These are phyloP conservation scores for Gastroboletus turbinatus DNA, from an alignment of 1,284 basidiomycete genomes.

Conservation along the genomic window DNA sequence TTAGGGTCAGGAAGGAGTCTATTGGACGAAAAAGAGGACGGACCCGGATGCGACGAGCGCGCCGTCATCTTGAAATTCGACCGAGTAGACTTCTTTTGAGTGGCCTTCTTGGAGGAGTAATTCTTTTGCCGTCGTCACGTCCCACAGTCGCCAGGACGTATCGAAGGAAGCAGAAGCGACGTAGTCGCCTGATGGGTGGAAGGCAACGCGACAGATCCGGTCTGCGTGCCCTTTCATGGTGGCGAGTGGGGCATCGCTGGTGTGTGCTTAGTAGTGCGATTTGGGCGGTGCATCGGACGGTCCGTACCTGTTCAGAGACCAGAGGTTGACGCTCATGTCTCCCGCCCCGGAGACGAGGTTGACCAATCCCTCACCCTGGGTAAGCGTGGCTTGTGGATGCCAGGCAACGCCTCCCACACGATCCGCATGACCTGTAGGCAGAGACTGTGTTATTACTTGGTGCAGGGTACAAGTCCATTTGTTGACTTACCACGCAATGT, in stretches of 20 bases:
- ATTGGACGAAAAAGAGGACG: background rate
- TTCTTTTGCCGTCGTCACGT: conserved; percentile 79
- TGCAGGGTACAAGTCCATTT: background rate
- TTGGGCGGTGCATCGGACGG: background rate
- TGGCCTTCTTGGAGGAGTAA: conserved; percentile 94
- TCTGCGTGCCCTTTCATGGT: conserved; percentile 87
- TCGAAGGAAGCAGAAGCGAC: conserved; percentile 96
- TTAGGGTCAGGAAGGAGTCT: conserved; percentile 3
- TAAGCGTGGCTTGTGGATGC: conserved; percentile 93
- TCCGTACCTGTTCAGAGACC: conserved; percentile 81
- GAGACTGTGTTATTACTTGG: conserved; percentile 13
- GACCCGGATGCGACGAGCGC: conserved; percentile 91
- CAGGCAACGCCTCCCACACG: conserved; percentile 95
- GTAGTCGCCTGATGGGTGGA: conserved; percentile 93
- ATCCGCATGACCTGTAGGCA: conserved; percentile 74
- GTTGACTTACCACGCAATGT: conserved; percentile 62
- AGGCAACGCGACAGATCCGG: conserved; percentile 90
- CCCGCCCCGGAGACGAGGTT: conserved; percentile 93
- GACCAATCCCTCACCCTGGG: conserved; percentile 64
- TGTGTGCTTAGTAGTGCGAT: conserved; percentile 52
- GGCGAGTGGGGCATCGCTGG: conserved; percentile 57
- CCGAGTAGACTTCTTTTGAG: conserved; percentile 93
- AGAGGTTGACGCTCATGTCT: conserved; percentile 84
- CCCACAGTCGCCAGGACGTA: conserved; percentile 99
- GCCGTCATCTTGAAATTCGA: conserved; percentile 96